phyloP scores from a whole-genome alignment of 805 yeast genomes.

The Isabelozyma heimii region DNA sequence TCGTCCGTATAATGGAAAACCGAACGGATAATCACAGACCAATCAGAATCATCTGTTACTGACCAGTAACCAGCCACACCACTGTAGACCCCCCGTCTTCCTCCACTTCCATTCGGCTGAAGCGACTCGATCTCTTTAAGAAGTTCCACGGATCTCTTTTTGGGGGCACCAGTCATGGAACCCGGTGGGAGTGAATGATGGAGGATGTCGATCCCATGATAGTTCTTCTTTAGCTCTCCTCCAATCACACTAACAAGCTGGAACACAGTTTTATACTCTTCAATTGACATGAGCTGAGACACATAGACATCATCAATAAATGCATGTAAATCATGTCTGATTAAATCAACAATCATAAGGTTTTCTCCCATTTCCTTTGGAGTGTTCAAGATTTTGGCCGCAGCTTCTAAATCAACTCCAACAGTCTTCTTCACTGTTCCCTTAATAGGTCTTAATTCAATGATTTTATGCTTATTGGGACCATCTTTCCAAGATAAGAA shows the following conservation, averaged over 20 bases:
- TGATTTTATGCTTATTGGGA: conserved; percentile 23
- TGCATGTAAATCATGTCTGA: conserved; percentile 83
- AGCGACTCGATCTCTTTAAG: conserved; percentile 56
- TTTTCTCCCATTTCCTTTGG: conserved; percentile 96
- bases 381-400: conserved; percentile 63
- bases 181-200: conserved; percentile 91
- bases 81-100: conserved; percentile 81
- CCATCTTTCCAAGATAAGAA: conserved; percentile 70
- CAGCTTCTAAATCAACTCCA: conserved; percentile 53
- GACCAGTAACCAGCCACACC: conserved; percentile 98
- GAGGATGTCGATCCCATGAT: conserved; percentile 75
- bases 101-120: conserved; percentile 32
- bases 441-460: conserved; percentile 91
- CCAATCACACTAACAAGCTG: conserved; percentile 88
- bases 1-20: conserved; percentile 64
- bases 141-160: conserved; percentile 84
- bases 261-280: conserved; percentile 86
- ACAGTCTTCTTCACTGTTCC: conserved; percentile 82
- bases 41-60: conserved; percentile 79
- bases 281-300: conserved; percentile 81
- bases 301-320: conserved; percentile 66
- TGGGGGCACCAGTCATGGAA: conserved; percentile 99
- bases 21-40: conserved; percentile 94
- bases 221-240: conserved; percentile 48
- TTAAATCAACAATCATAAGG: conserved; percentile 93